Conservation (phyloP, 2,329 filamentous ascomycete genomes). For the Scorias spongiosa region DNA sequence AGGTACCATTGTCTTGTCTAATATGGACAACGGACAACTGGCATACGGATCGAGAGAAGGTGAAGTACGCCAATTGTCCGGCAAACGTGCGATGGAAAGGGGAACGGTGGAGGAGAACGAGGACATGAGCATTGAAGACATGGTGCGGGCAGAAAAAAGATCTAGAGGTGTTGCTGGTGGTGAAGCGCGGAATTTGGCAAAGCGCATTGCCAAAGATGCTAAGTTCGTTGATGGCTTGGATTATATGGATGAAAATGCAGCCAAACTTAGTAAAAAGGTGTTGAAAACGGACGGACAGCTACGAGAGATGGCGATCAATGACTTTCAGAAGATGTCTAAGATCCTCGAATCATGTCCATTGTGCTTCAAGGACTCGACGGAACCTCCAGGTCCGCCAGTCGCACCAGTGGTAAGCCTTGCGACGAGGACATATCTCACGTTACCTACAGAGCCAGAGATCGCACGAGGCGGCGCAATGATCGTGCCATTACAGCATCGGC, state of each 20-base stretch:
- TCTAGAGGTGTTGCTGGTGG: conserved; percentile 48
- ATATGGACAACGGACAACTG: conserved; percentile 81
- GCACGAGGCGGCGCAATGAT: conserved; percentile 73
- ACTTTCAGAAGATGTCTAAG: conserved; percentile 79
- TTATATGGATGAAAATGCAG: conserved; percentile 94
- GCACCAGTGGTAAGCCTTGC: conserved; percentile 77
- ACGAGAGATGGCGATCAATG: conserved; percentile 70
- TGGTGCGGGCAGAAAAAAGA: conserved; percentile 86
- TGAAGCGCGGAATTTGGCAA: conserved; percentile 69
- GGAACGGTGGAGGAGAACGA: conserved; percentile 81
- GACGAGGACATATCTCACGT: conserved; percentile 73
- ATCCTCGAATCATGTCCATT: conserved; percentile 79
- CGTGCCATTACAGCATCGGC: conserved; percentile 72
- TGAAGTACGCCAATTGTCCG: conserved; percentile 66
- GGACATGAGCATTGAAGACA: conserved; percentile 92
- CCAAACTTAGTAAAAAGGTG: conserved; percentile 71
- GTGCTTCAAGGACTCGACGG: conserved; percentile 78
- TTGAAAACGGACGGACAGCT: conserved; percentile 80
- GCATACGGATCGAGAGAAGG: conserved; percentile 50
- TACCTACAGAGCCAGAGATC: conserved; percentile 80
- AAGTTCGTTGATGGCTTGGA: conserved; percentile 89
- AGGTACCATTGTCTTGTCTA: conserved; percentile 64
- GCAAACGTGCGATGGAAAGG: conserved; percentile 67
- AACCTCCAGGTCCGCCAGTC: conserved; percentile 47
- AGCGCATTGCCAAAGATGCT: conserved; percentile 82